Conservation (phyloP, 2,329 filamentous ascomycete species). For the Graphium sp. region DNA sequence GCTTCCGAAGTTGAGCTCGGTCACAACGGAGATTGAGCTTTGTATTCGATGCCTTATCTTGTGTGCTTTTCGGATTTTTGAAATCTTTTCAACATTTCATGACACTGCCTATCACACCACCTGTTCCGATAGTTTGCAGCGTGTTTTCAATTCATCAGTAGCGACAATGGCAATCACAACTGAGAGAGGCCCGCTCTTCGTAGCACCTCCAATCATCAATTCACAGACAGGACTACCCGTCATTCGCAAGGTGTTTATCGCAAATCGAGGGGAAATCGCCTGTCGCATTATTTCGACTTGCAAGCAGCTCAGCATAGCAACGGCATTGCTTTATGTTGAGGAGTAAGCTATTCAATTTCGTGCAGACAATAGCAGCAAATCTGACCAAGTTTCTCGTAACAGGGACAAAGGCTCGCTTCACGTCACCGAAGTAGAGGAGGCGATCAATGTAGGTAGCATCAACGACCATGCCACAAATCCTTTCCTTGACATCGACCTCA, state of each 20-base stretch:
- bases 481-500: slow-evolving; percentile 5
- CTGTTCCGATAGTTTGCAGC: too few relatives aligned
- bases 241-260: slow-evolving; percentile 9
- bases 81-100: too few relatives aligned
- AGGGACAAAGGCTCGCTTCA: slow-evolving; percentile 1
- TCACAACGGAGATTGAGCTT: too few relatives aligned
- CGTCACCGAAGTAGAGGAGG: slow-evolving; percentile 7
- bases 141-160: too few relatives aligned
- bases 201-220: too few relatives aligned
- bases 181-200: too few relatives aligned
- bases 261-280: slow-evolving; percentile 10
- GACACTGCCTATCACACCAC: too few relatives aligned
- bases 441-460: slow-evolving; percentile 6
- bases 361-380: background rate
- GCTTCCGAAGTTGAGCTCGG: too few relatives aligned
- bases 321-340: slow-evolving; percentile 30
- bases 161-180: too few relatives aligned
- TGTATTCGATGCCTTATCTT: too few relatives aligned
- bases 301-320: slow-evolving; percentile 23
- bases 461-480: slow-evolving; percentile 4
- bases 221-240: too few relatives aligned
- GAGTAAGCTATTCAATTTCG: slow-evolving; percentile 12
- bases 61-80: too few relatives aligned
- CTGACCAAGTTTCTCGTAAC: slow-evolving; percentile 23
- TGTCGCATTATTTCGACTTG: slow-evolving; percentile 9